Evolutionary conservation across 2,329 filamentous ascomycete genomes (phyloP).

Genomic region (Ophiostoma himal-ulmi): DNA sequence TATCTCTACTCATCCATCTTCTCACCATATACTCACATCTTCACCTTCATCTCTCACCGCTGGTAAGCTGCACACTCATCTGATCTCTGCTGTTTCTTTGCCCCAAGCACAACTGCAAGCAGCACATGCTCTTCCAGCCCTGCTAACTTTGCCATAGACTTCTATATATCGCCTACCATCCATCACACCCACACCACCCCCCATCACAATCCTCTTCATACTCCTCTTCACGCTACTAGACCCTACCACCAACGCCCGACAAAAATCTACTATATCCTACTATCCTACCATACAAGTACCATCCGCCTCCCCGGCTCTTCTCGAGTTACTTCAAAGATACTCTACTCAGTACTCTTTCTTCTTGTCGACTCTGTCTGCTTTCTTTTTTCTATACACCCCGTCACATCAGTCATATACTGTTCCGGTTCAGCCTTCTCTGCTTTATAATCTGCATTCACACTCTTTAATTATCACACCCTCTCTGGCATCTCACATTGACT

Average conservation of each 20-base stretch:
- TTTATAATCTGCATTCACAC: background rate
- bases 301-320: background rate
- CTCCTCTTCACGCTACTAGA: constrained; percentile 1
- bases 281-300: constrained; percentile 9
- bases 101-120: background rate
- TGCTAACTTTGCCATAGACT: background rate
- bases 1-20: background rate
- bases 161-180: background rate
- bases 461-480: constrained; percentile 9
- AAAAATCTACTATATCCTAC: background rate
- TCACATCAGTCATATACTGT: background rate
- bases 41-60: background rate
- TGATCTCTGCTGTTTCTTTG: background rate
- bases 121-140: background rate
- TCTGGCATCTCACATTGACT: background rate
- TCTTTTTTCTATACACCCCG: background rate
- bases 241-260: constrained; percentile 6
- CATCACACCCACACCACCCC: background rate
- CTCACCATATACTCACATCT: background rate
- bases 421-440: background rate
- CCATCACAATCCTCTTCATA: background rate
- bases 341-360: background rate
- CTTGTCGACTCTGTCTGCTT: background rate
- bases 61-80: background rate
- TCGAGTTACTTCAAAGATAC: background rate